Evolutionary conservation across 1,139 yeast species (phyloP), one percentile per base, ranked within the genome.

Genomic region (Saccharomyces pastorianus): DNA sequence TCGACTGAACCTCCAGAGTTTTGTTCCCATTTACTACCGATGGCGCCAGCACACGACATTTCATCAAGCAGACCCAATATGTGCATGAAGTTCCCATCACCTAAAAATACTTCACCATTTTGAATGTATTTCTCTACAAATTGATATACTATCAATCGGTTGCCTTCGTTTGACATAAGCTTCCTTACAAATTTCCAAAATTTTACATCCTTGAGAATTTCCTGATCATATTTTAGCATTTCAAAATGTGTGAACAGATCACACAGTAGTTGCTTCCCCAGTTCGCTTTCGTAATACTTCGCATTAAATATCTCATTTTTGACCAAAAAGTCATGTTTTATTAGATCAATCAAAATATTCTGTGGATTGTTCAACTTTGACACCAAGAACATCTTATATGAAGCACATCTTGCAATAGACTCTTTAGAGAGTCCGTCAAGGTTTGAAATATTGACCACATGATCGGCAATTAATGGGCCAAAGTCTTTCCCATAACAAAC

Each of bases 21-120:
- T 61, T 82, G 87, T 68, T 86, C 95, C 78, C 81, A 81, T 66
- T 81, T 87, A 7, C 90, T 84, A 5, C 90, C 95, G 53, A 84
- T 74, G 0, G 95, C 90, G 2, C 96, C 96, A 49, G 85, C 81
- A 1, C 91, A 85, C 0, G 95, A 87, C 26, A 89, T 77, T 59
- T 88, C 96, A 66, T 88, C 96, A 48, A 88, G 71, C 26, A 88
- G 71, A 1, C 90, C 91, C 47, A 90, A 72, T 17, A 85, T 65
- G 59, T 80, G 76, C 79, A 85, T 79, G 61, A 81, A 86, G 62
- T 84, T 86, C 1, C 70, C 69, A 1, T 75, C 72, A 7, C 67
- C 72, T 17, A 85, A 72, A 28, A 76, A 72, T 3, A 66, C 61
- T 2, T 77, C 70, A 0, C 76, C 67, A 4, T 71, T 65, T 6